Conservation (phyloP, 768 basidiomycete species). For the Suillus brevipes region DNA sequence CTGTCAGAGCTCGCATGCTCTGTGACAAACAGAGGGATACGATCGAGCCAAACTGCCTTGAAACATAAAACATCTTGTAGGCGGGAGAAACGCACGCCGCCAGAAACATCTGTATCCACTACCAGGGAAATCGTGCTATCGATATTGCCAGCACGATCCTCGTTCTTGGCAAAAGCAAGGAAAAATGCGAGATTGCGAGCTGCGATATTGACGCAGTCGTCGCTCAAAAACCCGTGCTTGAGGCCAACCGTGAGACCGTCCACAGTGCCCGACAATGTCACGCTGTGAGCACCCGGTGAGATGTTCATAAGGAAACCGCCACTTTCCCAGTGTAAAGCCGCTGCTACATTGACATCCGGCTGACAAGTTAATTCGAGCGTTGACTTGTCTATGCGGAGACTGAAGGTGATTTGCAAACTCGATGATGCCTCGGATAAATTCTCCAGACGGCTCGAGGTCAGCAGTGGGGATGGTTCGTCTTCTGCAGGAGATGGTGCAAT, state of each 20-base stretch:
- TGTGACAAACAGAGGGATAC: slow-evolving; percentile 71
- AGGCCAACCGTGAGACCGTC: slow-evolving; percentile 80
- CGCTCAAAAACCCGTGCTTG: slow-evolving; percentile 82
- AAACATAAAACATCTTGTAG: slow-evolving; percentile 92
- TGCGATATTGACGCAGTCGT: slow-evolving; percentile 77
- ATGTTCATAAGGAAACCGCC: slow-evolving; percentile 86
- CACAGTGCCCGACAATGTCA: slow-evolving; percentile 76
- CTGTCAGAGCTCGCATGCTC: slow-evolving; percentile 27
- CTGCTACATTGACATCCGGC: slow-evolving; percentile 91
- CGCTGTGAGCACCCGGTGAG: slow-evolving; percentile 68
- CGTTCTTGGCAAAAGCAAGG: slow-evolving; percentile 60
- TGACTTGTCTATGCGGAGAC: slow-evolving; percentile 89
- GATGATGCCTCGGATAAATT: slow-evolving; percentile 32
- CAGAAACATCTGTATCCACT: slow-evolving; percentile 83
- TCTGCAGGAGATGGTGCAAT: slow-evolving; percentile 12
- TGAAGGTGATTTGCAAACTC: slow-evolving; percentile 76
- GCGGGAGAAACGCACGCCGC: slow-evolving; percentile 78
- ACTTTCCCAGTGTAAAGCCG: slow-evolving; percentile 88
- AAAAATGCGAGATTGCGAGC: slow-evolving; percentile 83
- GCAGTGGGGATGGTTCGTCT: slow-evolving; percentile 10
- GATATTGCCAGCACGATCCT: slow-evolving; percentile 34
- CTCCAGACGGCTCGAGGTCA: slow-evolving; percentile 20
- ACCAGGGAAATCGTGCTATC: slow-evolving; percentile 68
- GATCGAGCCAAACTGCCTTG: slow-evolving; percentile 93
- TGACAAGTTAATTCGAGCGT: slow-evolving; percentile 83